phyloP scores from a whole-genome alignment of 495 filamentous ascomycete genomes.

The Hypoxylon rickii region DNA sequence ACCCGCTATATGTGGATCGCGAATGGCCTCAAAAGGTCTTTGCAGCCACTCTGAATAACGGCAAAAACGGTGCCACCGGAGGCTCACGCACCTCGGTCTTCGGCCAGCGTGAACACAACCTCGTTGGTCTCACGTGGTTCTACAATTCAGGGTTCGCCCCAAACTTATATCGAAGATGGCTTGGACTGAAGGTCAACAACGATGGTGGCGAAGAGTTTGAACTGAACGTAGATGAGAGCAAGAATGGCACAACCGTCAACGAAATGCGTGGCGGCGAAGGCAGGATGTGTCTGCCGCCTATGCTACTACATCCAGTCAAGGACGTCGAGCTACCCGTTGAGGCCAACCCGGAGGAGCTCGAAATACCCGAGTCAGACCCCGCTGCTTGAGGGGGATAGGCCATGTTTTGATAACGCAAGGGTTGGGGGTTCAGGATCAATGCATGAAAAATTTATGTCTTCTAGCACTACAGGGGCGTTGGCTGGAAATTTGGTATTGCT shows the following conservation, averaged over 20 bases:
- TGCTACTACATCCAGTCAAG: slow-evolving; percentile 95
- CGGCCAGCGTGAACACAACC: slow-evolving; percentile 87
- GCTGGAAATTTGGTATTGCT: too few species aligned
- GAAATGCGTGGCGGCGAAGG: slow-evolving; percentile 66
- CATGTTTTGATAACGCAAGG: not conserved
- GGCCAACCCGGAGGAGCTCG: slow-evolving; percentile 39
- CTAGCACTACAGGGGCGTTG: slow-evolving; percentile 33
- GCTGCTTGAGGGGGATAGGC: slow-evolving; percentile 12
- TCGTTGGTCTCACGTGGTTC: slow-evolving; percentile 88
- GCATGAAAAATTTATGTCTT: too few species aligned
- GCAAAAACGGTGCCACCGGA: slow-evolving; percentile 74
- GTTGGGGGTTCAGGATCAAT: slow-evolving; percentile 20
- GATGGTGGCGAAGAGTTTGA: slow-evolving; percentile 87
- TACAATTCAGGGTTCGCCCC: slow-evolving; percentile 86
- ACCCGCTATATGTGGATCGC: slow-evolving; percentile 89
- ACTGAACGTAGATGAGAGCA: slow-evolving; percentile 56
- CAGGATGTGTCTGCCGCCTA: slow-evolving; percentile 89
- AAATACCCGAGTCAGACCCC: slow-evolving; percentile 46
- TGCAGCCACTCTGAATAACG: slow-evolving; percentile 81
- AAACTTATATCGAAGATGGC: slow-evolving; percentile 85
- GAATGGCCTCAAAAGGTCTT: slow-evolving; percentile 83
- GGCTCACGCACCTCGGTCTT: slow-evolving; percentile 77
- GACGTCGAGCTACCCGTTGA: slow-evolving; percentile 78
- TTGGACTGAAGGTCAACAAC: slow-evolving; percentile 81
- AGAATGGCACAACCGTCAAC: slow-evolving; percentile 51